A percentile compares a stretch with the other conserved stretches of the same genome.
These are phyloP conservation scores for Paraconiothyrium brasiliense DNA, from an alignment of 2,329 filamentous ascomycete genomes.

Conservation along the genomic window DNA sequence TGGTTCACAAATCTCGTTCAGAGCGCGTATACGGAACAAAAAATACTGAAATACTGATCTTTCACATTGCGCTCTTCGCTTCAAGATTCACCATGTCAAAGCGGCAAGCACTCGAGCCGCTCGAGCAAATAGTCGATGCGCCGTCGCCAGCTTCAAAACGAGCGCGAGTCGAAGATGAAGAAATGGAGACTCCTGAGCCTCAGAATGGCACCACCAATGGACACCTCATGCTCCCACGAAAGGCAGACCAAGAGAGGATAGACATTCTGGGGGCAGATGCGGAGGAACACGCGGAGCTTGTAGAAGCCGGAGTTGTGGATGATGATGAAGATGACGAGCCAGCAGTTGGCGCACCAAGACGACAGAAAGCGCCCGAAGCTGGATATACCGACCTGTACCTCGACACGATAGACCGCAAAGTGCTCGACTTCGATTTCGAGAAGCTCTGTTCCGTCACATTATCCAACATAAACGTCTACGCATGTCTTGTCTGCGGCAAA, in stretches of 20 bases:
- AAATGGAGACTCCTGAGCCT: conserved; percentile 42
- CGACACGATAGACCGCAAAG: conserved; percentile 91
- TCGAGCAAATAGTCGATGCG: conserved; percentile 52
- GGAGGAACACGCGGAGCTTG: conserved; percentile 49
- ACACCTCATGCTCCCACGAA: conserved; percentile 40
- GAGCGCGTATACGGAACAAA: no score
- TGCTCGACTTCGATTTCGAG: conserved; percentile 98
- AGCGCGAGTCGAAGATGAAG: conserved; percentile 55
- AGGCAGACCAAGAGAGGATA: conserved; percentile 35
- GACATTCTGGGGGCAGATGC: conserved; percentile 49
- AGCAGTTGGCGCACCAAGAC: conserved; percentile 59
- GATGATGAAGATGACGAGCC: conserved; percentile 52
- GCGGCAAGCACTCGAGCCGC: conserved; percentile 56
- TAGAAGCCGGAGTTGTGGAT: conserved; percentile 46
- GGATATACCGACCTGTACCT: conserved; percentile 97
- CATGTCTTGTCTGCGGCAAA: conserved; percentile 95
- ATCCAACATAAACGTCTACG: conserved; percentile 98
- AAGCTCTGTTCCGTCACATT: conserved; percentile 96
- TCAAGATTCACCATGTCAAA: conserved; percentile 54
- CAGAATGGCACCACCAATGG: conserved; percentile 41
- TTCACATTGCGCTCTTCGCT: not conserved
- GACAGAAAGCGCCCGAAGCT: conserved; percentile 81
- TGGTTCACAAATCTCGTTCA: no score
- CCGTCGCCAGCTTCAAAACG: conserved; percentile 61
- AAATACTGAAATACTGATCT: not conserved